Percentiles rank a stretch among this genome's conserved stretches.
These are phyloP conservation scores for Austroboletus olivaceoglutinosus DNA, from an alignment of 1,284 basidiomycete species.

Conservation along the genomic window DNA sequence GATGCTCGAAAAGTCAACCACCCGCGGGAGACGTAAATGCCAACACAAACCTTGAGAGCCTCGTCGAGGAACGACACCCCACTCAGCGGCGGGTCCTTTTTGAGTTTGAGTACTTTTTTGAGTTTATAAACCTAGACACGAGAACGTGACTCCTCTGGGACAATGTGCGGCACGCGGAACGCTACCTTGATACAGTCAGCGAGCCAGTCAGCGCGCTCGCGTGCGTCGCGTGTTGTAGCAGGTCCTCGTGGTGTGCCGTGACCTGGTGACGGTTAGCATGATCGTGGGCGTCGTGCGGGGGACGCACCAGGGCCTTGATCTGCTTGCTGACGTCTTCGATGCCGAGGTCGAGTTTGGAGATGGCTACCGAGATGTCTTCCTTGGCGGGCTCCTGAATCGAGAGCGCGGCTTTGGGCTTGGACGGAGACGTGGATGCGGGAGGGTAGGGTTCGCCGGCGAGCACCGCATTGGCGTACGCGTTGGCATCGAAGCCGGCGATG, in stretches of 20 bases:
- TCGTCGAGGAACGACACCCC: slow-evolving; percentile 86
- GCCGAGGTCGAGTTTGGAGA: slow-evolving; percentile 78
- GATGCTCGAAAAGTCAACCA: slow-evolving; percentile 6
- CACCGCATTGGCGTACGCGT: slow-evolving; percentile 86
- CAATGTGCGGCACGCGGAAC: neutral
- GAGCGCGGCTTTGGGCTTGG: slow-evolving; percentile 34
- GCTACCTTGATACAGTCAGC: slow-evolving; percentile 80
- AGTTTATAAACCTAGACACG: slow-evolving; percentile 79
- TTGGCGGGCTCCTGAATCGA: slow-evolving; percentile 58
- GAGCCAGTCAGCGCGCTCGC: slow-evolving; percentile 64
- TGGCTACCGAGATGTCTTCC: slow-evolving; percentile 84
- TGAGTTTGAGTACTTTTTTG: slow-evolving; percentile 89
- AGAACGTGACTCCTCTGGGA: neutral
- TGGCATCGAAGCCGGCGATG: slow-evolving; percentile 71
- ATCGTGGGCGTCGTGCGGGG: neutral
- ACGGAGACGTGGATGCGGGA: slow-evolving; percentile 22
- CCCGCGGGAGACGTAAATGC: neutral
- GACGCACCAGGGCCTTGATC: slow-evolving; percentile 73
- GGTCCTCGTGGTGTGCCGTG: slow-evolving; percentile 68
- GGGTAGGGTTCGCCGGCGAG: slow-evolving; percentile 77
- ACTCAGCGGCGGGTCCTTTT: slow-evolving; percentile 74
- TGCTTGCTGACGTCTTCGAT: slow-evolving; percentile 90
- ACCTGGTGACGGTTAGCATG: slow-evolving; percentile 53
- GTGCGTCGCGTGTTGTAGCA: slow-evolving; percentile 69
- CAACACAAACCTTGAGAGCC: slow-evolving; percentile 72